Evolutionary conservation across 345 rosid genomes (phyloP).

Genomic region (Aquilaria sinensis): DNA sequence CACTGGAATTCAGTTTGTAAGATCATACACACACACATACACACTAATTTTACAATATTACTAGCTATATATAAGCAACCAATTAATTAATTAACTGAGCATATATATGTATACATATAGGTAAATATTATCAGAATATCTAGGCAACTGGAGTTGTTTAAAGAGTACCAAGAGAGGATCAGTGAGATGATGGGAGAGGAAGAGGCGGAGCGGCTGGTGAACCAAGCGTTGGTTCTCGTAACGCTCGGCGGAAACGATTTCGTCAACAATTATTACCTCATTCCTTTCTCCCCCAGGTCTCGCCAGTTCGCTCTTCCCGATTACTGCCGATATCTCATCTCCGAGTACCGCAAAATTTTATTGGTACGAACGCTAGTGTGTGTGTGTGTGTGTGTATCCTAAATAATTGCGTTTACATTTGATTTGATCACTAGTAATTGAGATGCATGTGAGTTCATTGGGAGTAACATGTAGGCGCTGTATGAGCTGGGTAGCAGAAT

Average conservation of each 20-base stretch:
- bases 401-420: background rate
- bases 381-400: background rate
- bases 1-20: conserved; percentile 50
- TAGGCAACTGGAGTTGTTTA: conserved; percentile 30
- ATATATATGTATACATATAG: conserved; percentile 11
- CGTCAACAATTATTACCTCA: conserved; percentile 49
- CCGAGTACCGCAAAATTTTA: conserved; percentile 42
- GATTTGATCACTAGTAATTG: no score
- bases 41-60: background rate
- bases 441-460: no score
- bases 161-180: conserved; percentile 36
- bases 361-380: conserved; percentile 11
- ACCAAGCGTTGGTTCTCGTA: conserved; percentile 39
- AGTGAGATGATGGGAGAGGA: conserved; percentile 28
- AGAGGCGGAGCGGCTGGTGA: conserved; percentile 31
- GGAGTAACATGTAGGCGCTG: conserved; percentile 18
- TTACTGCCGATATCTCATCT: conserved; percentile 32
- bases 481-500: conserved; percentile 40
- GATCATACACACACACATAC: background rate
- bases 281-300: conserved; percentile 37
- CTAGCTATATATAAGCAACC: background rate
- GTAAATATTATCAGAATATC: conserved; percentile 34
- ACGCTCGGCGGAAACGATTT: conserved; percentile 59
- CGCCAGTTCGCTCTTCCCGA: conserved; percentile 34
- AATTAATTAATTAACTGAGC: background rate